Evolutionary conservation across 176 grass and related monocot genomes (phyloP).

Genomic region (Secale cereale): DNA sequence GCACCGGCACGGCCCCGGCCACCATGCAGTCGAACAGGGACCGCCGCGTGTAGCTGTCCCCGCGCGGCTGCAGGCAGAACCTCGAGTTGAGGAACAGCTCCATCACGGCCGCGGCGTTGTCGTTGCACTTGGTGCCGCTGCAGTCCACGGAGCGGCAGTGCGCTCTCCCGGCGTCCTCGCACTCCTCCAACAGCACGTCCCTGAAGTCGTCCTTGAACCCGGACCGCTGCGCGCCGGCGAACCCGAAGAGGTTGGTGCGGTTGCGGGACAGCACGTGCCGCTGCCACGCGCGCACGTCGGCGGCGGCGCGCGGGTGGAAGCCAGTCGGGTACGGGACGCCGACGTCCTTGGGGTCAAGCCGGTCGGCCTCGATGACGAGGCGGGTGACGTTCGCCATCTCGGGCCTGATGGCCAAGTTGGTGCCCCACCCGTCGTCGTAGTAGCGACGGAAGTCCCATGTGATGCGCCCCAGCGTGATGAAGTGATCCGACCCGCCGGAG

Average conservation of each 20-base stretch:
- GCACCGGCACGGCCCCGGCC: conserved; percentile 78
- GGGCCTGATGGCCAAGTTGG: conserved; percentile 56
- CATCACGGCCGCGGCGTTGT: conserved; percentile 48
- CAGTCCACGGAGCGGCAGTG: conserved; percentile 69
- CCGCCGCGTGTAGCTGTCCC: conserved; percentile 86
- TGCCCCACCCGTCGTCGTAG: conserved; percentile 55
- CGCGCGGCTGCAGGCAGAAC: conserved; percentile 94
- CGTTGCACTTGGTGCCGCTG: conserved; percentile 38
- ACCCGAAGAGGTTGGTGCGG: conserved; percentile 55
- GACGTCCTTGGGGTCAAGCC: conserved; percentile 52
- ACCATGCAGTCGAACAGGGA: conserved; percentile 97
- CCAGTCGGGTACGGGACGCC: conserved; percentile 78
- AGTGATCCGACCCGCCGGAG: conserved; percentile 80
- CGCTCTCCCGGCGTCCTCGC: conserved; percentile 42
- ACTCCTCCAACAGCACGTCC: conserved; percentile 62
- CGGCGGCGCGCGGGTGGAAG: conserved; percentile 62
- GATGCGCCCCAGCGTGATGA: conserved; percentile 76
- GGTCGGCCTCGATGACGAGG: conserved; percentile 62
- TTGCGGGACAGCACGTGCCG: conserved; percentile 42
- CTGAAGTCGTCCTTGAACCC: conserved; percentile 73
- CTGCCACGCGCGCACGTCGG: conserved; percentile 70
- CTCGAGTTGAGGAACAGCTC: conserved; percentile 66
- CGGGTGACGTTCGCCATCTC: conserved; percentile 78
- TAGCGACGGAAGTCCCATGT: conserved; percentile 92
- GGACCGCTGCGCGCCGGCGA: conserved; percentile 61